Evolutionary conservation across 2,329 filamentous ascomycete genomes (phyloP).

Genomic region (Fusarium chaquense): DNA sequence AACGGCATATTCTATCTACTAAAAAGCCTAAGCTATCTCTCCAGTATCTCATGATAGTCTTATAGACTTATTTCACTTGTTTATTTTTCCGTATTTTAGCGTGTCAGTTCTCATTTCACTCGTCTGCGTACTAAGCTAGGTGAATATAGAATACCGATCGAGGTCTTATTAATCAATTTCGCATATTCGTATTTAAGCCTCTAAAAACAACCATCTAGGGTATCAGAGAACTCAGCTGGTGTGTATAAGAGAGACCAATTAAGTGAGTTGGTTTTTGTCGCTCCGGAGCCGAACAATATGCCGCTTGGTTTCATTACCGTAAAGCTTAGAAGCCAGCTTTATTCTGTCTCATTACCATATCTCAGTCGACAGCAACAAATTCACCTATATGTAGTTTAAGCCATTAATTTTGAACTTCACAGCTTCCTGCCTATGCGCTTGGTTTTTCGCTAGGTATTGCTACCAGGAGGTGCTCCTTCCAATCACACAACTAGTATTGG

Average conservation of each 20-base stretch:
- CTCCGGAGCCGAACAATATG: background rate
- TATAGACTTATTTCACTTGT: background rate
- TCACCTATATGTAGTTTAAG: background rate
- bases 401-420: background rate
- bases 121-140: no score
- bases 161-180: background rate
- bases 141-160: background rate
- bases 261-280: background rate
- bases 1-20: background rate
- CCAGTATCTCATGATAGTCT: background rate
- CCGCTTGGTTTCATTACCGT: background rate
- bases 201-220: no score
- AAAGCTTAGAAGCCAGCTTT: background rate
- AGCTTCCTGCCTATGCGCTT: background rate
- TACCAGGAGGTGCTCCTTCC: background rate
- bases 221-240: no score
- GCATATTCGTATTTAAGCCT: no score
- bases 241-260: no score
- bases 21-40: background rate
- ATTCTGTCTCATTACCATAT: background rate
- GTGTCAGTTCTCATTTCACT: background rate
- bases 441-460: background rate
- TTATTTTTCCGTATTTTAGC: background rate
- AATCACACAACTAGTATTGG: background rate
- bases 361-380: background rate